Base-by-base conservation (phyloP, 352 stramenopile species). In the Pythium dissimile region DNA sequence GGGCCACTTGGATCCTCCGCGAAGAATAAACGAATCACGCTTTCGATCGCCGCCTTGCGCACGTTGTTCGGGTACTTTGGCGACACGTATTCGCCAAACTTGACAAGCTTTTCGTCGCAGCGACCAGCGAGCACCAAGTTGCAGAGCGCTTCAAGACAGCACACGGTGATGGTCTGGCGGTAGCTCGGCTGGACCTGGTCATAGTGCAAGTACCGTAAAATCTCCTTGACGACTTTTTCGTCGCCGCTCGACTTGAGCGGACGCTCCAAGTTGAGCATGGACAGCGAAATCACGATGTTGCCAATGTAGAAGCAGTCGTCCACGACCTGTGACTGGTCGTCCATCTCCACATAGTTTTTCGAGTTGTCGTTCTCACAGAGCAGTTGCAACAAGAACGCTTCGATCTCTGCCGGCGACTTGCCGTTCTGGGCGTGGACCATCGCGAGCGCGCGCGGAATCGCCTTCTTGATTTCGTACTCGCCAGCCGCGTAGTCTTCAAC, bases 401-500 rank as follows among this genome's bases (percentile, higher is more conserved):
- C 84, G 28, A 94, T 91, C 61, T 94, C 84, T 0, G 75, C 62
- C 5, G 84, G 84, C 0, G 82, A 86, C 46, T 88, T 88, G 47
- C 80, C 79, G 49, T 90, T 94, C 59, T 90, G 82, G 0, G 82
- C 80, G 13, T 71, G 82, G 21, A 94, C 76, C 69, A 92, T 84
- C 11, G 78, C 75, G n/a, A 94, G 60, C 2, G 80, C 82, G 15
- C 79, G 79, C 2, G 84, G 84, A 27, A 94, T 86, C 7, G 80
- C 80, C 61, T 94, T 94, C 57, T 94, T 94, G 68, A 94, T 94
- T 56, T 94, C 84, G 39, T 94, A 94, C 55, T 94, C 84, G 13
- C 82, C 84, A 2, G 79, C 83, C 11, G 82, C 82, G 43, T 94
- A 94, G 59, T 94, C 84, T 53, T 94, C 81, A 0, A 94, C 78